Conservation (phyloP, 305 asterid species). For the Nicotiana rustica region DNA sequence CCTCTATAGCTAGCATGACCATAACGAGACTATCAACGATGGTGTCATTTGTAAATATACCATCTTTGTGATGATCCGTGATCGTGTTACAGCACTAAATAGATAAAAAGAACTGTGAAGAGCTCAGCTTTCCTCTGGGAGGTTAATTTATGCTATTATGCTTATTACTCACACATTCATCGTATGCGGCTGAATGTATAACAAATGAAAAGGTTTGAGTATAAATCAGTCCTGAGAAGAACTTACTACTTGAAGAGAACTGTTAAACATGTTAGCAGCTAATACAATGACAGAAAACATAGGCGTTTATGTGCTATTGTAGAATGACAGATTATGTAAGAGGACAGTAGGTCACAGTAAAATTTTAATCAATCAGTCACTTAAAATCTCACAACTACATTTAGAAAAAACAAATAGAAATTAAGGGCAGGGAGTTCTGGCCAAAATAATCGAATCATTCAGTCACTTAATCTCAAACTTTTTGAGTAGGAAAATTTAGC, state of each 20-base stretch:
- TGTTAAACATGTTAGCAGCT: neutral
- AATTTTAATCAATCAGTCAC: neutral
- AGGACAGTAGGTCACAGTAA: constrained; percentile 6
- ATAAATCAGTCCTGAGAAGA: neutral
- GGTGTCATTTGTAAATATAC: constrained; percentile 39
- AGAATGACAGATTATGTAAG: neutral
- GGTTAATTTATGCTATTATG: constrained; percentile 29
- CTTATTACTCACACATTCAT: neutral
- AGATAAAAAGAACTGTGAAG: constrained; percentile 35
- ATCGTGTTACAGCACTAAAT: constrained; percentile 37
- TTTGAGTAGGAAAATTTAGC: neutral
- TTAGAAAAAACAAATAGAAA: neutral
- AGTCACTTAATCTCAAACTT: constrained; percentile 15
- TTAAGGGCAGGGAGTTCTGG: neutral
- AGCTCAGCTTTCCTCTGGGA: constrained; percentile 36
- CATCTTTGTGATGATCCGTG: constrained; percentile 41
- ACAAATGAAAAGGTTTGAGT: neutral
- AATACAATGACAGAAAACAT: neutral
- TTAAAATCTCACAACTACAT: neutral
- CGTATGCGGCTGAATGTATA: neutral
- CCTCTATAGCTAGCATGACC: constrained; percentile 35
- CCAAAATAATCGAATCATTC: constrained; percentile 18
- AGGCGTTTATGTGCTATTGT: neutral
- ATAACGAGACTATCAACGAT: constrained; percentile 28
- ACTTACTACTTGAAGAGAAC: neutral